Percentiles rank a stretch among this genome's conserved stretches.
phyloP scores from a whole-genome alignment of 139 green algal species.

The Chlamydomonas schloesseri region DNA sequence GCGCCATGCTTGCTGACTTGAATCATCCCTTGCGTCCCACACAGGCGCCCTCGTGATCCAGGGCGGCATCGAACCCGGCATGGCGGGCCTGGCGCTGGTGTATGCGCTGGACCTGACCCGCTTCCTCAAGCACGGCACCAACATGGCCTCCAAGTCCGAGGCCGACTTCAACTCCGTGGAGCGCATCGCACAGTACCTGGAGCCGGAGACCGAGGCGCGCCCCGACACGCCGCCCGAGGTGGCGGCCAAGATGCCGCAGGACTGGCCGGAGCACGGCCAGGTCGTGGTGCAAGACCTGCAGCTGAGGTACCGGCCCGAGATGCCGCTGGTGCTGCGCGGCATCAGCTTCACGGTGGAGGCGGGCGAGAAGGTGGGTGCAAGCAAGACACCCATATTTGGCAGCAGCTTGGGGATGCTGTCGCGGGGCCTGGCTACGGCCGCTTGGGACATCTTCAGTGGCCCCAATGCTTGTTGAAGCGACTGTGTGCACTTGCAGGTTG shows the following conservation, averaged over 20 bases:
- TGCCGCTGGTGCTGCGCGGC: conserved; percentile 85
- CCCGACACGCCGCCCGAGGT: conserved; percentile 60
- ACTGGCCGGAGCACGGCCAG: conserved; percentile 54
- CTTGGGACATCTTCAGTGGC: no score
- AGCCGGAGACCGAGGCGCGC: conserved; percentile 54
- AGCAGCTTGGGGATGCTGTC: no score
- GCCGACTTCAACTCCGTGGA: conserved; percentile 95
- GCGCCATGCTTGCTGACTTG: no score
- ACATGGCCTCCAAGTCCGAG: conserved; percentile 86
- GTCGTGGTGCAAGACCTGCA: conserved; percentile 60
- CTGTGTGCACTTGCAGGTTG: no score
- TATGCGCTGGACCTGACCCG: conserved; percentile 88
- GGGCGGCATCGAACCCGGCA: conserved; percentile 57
- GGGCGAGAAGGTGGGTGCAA: conserved; percentile 45
- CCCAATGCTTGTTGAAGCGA: no score
- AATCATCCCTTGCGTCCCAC: background rate
- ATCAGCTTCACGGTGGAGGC: conserved; percentile 70
- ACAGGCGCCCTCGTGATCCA: conserved; percentile 53
- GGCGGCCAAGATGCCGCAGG: conserved; percentile 11
- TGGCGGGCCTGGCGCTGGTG: conserved; percentile 77
- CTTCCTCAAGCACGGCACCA: conserved; percentile 88
- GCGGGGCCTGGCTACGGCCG: no score
- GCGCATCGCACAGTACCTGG: conserved; percentile 78
- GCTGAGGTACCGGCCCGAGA: conserved; percentile 89
- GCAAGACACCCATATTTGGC: no score